Percentiles rank a stretch among this genome's conserved stretches.
Evolutionary conservation across 345 rosid species (phyloP).

Genomic region (Pistacia vera): DNA sequence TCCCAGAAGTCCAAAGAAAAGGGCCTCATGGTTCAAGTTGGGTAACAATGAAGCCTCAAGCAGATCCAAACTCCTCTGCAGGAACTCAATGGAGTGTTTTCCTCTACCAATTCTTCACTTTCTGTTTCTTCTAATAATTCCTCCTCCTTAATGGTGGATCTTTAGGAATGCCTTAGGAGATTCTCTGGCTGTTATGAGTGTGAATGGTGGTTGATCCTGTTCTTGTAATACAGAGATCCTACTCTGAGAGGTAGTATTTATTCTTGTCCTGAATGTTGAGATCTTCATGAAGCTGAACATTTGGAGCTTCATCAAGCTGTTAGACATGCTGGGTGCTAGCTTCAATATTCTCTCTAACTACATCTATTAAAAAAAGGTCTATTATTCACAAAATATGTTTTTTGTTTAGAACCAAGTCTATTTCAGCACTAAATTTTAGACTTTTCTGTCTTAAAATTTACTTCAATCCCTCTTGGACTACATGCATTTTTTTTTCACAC

Average conservation of each 20-base stretch:
- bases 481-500: no score
- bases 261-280: slow-evolving; percentile 67
- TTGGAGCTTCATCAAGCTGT: slow-evolving; percentile 75
- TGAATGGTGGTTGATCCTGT: slow-evolving; percentile 80
- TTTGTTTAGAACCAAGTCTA: background rate
- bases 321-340: slow-evolving; percentile 64
- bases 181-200: slow-evolving; percentile 82
- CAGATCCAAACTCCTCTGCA: slow-evolving; percentile 54
- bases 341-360: background rate
- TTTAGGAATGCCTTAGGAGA: slow-evolving; percentile 68
- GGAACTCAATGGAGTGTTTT: slow-evolving; percentile 41
- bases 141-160: slow-evolving; percentile 35
- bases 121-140: slow-evolving; percentile 45
- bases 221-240: slow-evolving; percentile 59
- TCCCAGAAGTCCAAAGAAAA: slow-evolving; percentile 51
- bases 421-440: background rate
- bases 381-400: no score
- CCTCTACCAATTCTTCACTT: slow-evolving; percentile 45
- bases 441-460: background rate
- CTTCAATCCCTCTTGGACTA: no score
- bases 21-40: slow-evolving; percentile 29
- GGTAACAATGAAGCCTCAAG: slow-evolving; percentile 33
- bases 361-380: background rate
- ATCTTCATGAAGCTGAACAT: slow-evolving; percentile 64
- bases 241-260: slow-evolving; percentile 55